A percentile compares a stretch with the other conserved stretches of the same genome.
phyloP scores from a whole-genome alignment of 495 filamentous ascomycete genomes.

The Apiosordaria backusii region DNA sequence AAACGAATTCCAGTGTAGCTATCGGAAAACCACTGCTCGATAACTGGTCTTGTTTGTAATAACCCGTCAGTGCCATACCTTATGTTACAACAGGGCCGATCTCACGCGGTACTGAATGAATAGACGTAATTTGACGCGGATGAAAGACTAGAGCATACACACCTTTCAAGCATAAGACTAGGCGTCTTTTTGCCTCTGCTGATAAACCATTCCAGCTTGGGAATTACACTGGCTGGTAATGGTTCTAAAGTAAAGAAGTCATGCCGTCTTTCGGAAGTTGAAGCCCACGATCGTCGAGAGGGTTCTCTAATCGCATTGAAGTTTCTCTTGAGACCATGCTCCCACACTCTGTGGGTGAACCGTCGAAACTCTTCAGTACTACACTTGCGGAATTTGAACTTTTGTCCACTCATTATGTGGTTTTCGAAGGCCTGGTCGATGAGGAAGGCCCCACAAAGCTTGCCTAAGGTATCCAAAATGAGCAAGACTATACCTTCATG shows the following conservation, averaged over 20 bases:
- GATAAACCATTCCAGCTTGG: neutral
- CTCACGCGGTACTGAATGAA: too few relatives aligned
- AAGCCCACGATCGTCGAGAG: too few relatives aligned
- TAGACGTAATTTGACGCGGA: too few relatives aligned
- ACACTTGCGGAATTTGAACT: neutral
- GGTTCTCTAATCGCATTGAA: neutral
- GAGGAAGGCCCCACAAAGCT: constrained; percentile 4
- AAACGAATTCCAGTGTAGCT: constrained; percentile 6
- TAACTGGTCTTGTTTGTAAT: neutral
- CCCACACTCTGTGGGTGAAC: neutral
- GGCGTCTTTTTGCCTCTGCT: neutral
- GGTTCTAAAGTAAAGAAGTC: neutral
- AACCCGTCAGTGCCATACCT: neutral
- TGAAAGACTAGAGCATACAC: too few relatives aligned
- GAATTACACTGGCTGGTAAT: neutral
- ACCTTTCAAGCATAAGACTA: too few relatives aligned
- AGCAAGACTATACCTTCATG: neutral
- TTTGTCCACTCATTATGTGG: neutral
- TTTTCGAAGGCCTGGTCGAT: constrained; percentile 9
- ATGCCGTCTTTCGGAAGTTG: neutral
- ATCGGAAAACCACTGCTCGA: neutral
- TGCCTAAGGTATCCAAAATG: neutral
- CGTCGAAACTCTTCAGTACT: neutral
- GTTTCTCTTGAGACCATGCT: neutral
- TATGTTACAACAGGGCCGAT: too few relatives aligned